Evolutionary conservation across 306 rosid genomes (phyloP), one percentile per base, ranked within the genome.

Genomic region (Vigna reflexopilosa): DNA sequence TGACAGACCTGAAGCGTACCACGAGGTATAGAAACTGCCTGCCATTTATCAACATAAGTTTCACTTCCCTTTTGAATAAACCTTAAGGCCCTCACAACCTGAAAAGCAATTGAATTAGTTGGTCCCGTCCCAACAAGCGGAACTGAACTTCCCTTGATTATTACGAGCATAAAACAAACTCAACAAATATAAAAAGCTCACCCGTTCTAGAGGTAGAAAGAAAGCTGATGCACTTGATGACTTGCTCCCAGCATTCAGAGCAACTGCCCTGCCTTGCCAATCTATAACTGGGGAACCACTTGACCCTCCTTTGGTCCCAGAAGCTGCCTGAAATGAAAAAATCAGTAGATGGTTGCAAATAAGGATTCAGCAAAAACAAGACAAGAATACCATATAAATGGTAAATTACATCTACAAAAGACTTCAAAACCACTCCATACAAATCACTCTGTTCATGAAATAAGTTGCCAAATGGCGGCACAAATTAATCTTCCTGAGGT

Each of bases 281-380:
- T 95, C 97, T 80, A 95, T 89, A 72, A 95, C 97, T 22, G 98
- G 98, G 72, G 98, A 95, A 57, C 98, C 98, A 87, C 97, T 95
- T 28, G 98, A 92, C 69, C 98, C 97, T 79, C 98, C 97, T 89
- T 95, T 95, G 68, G 98, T 95, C 77, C 98, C 98, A 69, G 98
- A 95, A 67, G 98, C 98, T 74, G 98, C 98, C 98, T 95, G 87
- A 22, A 83, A 70, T 67, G 55, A 72, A 65, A 75, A 83, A 71
- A n/a, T 63, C 59, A 81, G n/a, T 40, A 73, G 69, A n/a, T 51
- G 32, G 82, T 79, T 63, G 64, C 65, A 75, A 47, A 69, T 54
- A 78, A 65, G 72, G 55, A 56, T 20, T 13, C 36, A 36, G 19
- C 24, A 78, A 52, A 40, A n/a, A 80, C 4, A 72, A 30, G 34